phyloP scores from a whole-genome alignment of 2,329 filamentous ascomycete species.

The Xylariales sp. region DNA sequence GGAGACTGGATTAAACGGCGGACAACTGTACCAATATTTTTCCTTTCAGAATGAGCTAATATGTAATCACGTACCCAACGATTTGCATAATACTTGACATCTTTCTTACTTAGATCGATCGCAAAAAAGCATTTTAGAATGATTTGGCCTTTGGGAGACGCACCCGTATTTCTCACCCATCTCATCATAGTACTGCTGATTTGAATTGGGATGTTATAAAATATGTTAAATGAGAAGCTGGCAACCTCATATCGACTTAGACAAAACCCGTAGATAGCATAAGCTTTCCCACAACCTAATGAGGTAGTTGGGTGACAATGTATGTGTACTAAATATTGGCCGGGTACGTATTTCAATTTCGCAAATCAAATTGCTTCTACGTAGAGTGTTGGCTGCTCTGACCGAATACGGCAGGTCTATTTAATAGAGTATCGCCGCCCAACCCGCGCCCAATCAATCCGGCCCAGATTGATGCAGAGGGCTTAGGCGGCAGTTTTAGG shows the following conservation, averaged over 20 bases:
- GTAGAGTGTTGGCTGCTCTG: conserved; percentile 9
- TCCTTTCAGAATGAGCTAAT: conserved; percentile 18
- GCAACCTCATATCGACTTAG: background rate
- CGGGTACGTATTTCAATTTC: background rate
- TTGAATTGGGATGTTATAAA: background rate
- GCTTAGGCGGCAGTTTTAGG: conserved; percentile 26
- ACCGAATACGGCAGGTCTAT: conserved; percentile 34
- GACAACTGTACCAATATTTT: background rate
- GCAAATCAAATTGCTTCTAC: conserved; percentile 10
- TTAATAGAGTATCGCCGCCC: conserved; percentile 8
- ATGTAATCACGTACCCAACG: conserved; percentile 19
- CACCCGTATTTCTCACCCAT: background rate
- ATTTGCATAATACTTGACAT: background rate
- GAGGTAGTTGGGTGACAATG: background rate
- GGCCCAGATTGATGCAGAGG: conserved; percentile 20
- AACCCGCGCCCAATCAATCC: conserved; percentile 24
- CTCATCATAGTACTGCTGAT: background rate
- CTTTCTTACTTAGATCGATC: background rate
- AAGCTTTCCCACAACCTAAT: background rate
- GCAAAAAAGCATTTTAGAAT: background rate
- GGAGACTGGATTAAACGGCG: conserved; percentile 3
- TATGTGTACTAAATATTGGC: background rate
- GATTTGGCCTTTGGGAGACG: background rate
- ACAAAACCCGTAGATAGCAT: background rate
- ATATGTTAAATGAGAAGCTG: background rate